These are phyloP conservation scores for Mycogone perniciosa DNA, from an alignment of 2,329 filamentous ascomycete species.

Conservation along the genomic window DNA sequence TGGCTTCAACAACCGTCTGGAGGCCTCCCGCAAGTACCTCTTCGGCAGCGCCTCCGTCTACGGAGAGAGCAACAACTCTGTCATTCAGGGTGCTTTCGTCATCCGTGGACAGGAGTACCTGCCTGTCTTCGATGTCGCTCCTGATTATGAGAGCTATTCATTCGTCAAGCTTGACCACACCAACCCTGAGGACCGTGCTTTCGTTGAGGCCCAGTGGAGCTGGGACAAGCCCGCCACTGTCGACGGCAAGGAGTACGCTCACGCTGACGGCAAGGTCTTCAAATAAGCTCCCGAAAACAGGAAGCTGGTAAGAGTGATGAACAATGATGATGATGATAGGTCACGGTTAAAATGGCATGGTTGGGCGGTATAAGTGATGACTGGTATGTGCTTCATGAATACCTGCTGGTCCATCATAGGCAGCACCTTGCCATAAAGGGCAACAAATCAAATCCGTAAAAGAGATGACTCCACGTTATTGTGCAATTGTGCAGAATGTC, in stretches of 20 bases:
- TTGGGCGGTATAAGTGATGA: constrained; percentile 25
- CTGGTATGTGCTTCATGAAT: constrained; percentile 10
- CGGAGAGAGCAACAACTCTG: constrained; percentile 78
- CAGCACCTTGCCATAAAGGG: constrained; percentile 1
- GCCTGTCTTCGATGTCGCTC: constrained; percentile 92
- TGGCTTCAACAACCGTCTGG: constrained; percentile 95
- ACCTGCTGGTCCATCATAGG: constrained; percentile 6
- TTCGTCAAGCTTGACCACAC: constrained; percentile 94
- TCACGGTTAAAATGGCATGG: constrained; percentile 26
- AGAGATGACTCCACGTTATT: background rate
- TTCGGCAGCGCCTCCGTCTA: constrained; percentile 90
- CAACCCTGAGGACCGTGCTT: constrained; percentile 78
- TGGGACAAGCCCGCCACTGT: constrained; percentile 82
- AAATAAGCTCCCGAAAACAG: constrained; percentile 59
- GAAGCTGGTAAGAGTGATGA: constrained; percentile 14
- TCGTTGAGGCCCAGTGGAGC: constrained; percentile 80
- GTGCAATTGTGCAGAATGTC: background rate
- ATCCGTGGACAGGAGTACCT: constrained; percentile 83
- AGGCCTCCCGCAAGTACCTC: constrained; percentile 95
- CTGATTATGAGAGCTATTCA: constrained; percentile 92
- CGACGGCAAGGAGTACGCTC: constrained; percentile 81
- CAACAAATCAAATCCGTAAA: constrained; percentile 10
- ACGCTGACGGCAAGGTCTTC: constrained; percentile 95
- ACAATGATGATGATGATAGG: constrained; percentile 27
- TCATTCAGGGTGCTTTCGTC: constrained; percentile 90